Evolutionary conservation across 768 basidiomycete species (phyloP).

Genomic region (Tulasnella sp.): DNA sequence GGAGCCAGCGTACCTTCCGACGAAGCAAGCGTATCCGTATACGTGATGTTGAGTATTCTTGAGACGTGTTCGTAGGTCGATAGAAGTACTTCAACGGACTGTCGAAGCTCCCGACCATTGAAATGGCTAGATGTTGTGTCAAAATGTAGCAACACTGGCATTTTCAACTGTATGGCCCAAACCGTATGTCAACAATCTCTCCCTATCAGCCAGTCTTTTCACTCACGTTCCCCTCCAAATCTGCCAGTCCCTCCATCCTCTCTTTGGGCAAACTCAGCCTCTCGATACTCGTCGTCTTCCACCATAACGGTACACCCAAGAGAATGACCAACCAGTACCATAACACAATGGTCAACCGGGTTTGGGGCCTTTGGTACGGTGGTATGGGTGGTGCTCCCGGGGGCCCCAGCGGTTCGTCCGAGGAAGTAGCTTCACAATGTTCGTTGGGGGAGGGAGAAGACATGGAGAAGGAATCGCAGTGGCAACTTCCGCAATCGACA

Average conservation of each 20-base stretch:
- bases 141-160: not conserved
- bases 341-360: conserved; percentile 48
- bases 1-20: too few relatives aligned
- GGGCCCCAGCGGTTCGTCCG: not conserved
- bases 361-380: conserved; percentile 18
- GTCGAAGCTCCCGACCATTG: too few relatives aligned
- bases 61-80: too few relatives aligned
- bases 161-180: not conserved
- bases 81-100: too few relatives aligned
- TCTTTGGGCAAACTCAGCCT: conserved; percentile 57
- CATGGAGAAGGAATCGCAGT: too few relatives aligned
- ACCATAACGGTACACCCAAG: conserved; percentile 82
- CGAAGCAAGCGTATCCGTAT: too few relatives aligned
- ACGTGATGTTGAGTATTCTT: too few relatives aligned
- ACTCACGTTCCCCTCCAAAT: conserved; percentile 25
- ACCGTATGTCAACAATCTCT: not conserved
- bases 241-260: conserved; percentile 43
- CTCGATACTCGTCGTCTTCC: conserved; percentile 82
- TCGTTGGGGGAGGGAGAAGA: too few relatives aligned
- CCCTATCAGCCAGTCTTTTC: not conserved
- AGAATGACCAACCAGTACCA: conserved; percentile 72
- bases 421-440: too few relatives aligned
- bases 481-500: too few relatives aligned
- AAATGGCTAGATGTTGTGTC: too few relatives aligned
- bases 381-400: not conserved